Evolutionary conservation across 352 stramenopile species (phyloP), one percentile per base, ranked within the genome.

Genomic region (Pythium dissimile): DNA sequence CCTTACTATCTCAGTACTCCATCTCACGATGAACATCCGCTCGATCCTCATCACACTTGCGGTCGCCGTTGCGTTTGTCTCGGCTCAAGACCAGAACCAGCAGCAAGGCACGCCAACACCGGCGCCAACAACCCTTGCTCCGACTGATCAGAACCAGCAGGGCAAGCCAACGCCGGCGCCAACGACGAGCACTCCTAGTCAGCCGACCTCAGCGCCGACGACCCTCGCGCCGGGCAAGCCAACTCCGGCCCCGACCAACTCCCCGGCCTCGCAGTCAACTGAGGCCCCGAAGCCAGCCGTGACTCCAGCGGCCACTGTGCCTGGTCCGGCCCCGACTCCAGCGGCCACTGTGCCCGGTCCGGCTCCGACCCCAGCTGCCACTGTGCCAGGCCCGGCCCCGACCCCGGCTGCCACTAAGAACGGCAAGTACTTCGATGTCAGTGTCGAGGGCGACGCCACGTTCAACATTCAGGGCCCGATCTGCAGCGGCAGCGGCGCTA

Each of bases 401-500:
- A 48, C 42, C 10, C 42, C 42, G n/a, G n/a, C 42, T 4, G 42
- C 42, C 9, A 48, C 42, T 16, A 18, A 30, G 16, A 26, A 9
- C 31, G 23, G 11, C 13, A 46, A 28, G 6, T 54, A 31, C 9
- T 24, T 32, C 15, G 52, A 84, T 13, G 74, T 89, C 42, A 88
- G 73, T 9, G 79, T 92, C 16, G 72, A 89, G 41, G 55, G 70
- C 1, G 80, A 90, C 51, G 82, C 80, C 20, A 89, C 82, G 12
- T 90, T 88, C 65, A 88, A 77, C 64, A 84, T 89, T 38, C 32
- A 62, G 6, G 82, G 77, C n/a, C 66, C 77, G 2, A 74, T 92
- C 27, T 92, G 82, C 61, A 80, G 67, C 18, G 82, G 82, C 30
- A 59, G 54, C 7, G 59, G 72, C 18, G 57, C 67, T 16, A 56